Conservation (phyloP, 495 filamentous ascomycete genomes). For the Aspergillus hancockii region DNA sequence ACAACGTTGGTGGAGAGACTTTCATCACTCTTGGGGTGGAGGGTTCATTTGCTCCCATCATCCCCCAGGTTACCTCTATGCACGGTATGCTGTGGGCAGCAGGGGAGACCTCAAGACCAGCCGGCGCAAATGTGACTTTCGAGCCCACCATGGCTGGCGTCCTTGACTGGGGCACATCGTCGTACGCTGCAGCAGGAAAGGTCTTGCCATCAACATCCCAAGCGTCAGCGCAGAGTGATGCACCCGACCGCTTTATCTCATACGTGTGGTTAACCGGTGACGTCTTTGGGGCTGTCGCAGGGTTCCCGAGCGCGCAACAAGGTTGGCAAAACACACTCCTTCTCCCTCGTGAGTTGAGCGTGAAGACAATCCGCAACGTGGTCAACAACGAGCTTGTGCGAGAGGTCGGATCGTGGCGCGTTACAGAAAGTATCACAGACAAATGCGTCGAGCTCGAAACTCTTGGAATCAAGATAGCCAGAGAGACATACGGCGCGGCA, state of each 20-base stretch:
- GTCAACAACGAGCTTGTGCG: conserved; percentile 20
- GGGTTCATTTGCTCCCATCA: conserved; percentile 15
- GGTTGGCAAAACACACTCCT: conserved; percentile 19
- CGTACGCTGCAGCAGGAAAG: conserved; percentile 23
- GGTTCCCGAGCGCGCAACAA: conserved; percentile 21
- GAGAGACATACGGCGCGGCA: conserved; percentile 18
- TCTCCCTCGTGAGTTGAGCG: conserved; percentile 20
- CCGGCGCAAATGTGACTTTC: conserved; percentile 9
- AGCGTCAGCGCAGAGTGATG: conserved; percentile 16
- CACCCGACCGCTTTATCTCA: conserved; percentile 22
- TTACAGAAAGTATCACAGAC: not conserved
- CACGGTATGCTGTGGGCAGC: conserved; percentile 24
- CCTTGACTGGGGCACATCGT: conserved; percentile 23
- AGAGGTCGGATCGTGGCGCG: conserved; percentile 20
- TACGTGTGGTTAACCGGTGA: conserved; percentile 25
- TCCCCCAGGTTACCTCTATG: conserved; percentile 13
- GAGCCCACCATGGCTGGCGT: conserved; percentile 25
- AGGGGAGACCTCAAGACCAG: conserved; percentile 8
- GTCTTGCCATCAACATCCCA: conserved; percentile 19
- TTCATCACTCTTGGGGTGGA: conserved; percentile 22
- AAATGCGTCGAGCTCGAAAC: conserved; percentile 14
- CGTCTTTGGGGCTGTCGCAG: conserved; percentile 8
- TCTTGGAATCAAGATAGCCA: conserved; percentile 21
- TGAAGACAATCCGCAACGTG: conserved; percentile 17
- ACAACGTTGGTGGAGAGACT: conserved; percentile 15